Conservation (phyloP, 108 stramenopile genomes). For the Nitzschia sp. region DNA sequence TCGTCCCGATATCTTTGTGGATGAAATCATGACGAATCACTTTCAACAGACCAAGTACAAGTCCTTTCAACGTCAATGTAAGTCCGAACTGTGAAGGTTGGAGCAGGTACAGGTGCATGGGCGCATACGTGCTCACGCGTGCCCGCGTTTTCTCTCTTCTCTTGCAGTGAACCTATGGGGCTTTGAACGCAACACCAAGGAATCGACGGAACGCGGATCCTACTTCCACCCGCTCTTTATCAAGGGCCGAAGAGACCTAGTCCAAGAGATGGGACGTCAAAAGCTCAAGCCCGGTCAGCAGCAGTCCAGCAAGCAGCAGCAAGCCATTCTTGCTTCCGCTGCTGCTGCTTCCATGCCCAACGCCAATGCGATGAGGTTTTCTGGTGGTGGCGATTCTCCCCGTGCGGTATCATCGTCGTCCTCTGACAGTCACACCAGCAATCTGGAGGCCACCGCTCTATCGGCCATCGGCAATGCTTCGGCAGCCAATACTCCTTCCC, state of each 20-base stretch:
- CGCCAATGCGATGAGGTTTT: too few relatives aligned
- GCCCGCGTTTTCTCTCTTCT: not conserved
- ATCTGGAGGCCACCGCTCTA: not conserved
- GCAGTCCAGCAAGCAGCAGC: not conserved
- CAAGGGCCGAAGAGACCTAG: conserved; percentile 16
- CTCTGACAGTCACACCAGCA: not conserved
- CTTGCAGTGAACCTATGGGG: conserved; percentile 23
- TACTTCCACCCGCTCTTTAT: conserved; percentile 29
- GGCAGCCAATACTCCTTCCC: not conserved
- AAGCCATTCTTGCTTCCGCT: not conserved
- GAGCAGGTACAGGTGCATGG: not conserved
- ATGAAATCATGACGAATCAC: conserved; percentile 44
- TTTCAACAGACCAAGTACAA: conserved; percentile 52
- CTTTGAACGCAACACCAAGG: conserved; percentile 19
- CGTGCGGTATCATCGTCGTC: not conserved
- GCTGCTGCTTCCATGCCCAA: not conserved
- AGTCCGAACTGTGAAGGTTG: not conserved
- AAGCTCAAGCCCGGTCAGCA: conserved; percentile 19
- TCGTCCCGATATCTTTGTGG: conserved; percentile 47
- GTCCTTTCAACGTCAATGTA: conserved; percentile 65
- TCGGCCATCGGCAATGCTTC: not conserved
- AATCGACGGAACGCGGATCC: conserved; percentile 11
- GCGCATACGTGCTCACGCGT: not conserved
- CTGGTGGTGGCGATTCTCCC: too few relatives aligned
- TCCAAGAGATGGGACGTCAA: conserved; percentile 20